Evolutionary conservation across 1,284 basidiomycete species (phyloP), one percentile per base, ranked within the genome.

Genomic region (Apiotrichum brassicae): DNA sequence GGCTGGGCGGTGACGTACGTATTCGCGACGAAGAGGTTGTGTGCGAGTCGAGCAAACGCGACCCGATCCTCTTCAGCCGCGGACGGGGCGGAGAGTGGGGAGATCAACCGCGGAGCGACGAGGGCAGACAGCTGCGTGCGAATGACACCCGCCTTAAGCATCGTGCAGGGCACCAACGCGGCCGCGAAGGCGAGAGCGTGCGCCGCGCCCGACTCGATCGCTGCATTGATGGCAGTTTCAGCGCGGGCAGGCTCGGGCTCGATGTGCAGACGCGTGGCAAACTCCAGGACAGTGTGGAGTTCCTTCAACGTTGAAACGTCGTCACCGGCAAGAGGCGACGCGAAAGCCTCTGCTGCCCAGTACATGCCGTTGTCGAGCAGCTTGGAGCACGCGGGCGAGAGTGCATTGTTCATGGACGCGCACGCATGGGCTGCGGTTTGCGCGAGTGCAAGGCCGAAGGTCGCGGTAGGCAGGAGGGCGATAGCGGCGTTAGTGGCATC

Each of bases 1-100:
- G 84, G 78, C 64, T 92, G 89, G 61, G 87, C 89, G 1, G 89
- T 84, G 59, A 87, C 87, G 18, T 77, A 73, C 0, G 88, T 85
- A 61, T 89, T 82, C 13, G 83, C 77, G 48, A 79, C 68, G 75
- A 92, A 93, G 3, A 93, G 76, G 1, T 72, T 70, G 47, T 82
- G 77, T 2, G 91, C 70, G 1, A 87, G 70, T 32, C 73, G 62
- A 24, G 83, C 71, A 32, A 86, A 68, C 2, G 74, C 76, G 55
- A 75, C 19, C 78, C 74, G 12, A 75, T 71, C 57, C 82, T 81
- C 57, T 83, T 83, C 12, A 85, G 69, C 51, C 82, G 76, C 43
- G 72, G 79, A 72, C 83, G 85, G 14, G 84, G 63, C 51, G 78
- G 52, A 49, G 18, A 56, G 56, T 14, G 47, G 36, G 14, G 42